Base-by-base conservation (phyloP, 768 basidiomycete genomes). In the Pulveroboletus sp. region DNA sequence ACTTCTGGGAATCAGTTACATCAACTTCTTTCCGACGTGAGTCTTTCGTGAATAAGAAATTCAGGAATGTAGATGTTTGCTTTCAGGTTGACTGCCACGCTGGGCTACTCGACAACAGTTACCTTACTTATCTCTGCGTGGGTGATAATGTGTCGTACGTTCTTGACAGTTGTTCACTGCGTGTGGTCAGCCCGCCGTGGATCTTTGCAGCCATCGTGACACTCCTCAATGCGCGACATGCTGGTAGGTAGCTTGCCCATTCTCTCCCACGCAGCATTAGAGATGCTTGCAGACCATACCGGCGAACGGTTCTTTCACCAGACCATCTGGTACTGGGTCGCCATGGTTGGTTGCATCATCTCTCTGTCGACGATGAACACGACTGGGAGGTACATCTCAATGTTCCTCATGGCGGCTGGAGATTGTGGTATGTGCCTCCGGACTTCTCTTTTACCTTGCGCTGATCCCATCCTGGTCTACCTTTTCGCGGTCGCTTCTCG, bases 251-350 rank as follows among this genome's bases (percentile, higher is more conserved):
- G 7, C n/a, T 41, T 16, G 4, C 0, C 5, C 7, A 3, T 4
- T 11, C 8, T 19, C 27, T 27, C n/a, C 16, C 22, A 17, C 22
- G 11, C 32, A 4, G 13, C 16, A 35, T 35, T 30, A 39, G 14
- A 0, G 12, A 16, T 14, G 24, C 35, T 17, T 2, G 17, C 27
- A 77, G 83, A 84, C 53, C 70, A 68, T 49, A 79, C 79, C 11
- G 83, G 83, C 6, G 84, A 85, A 59, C 76, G 83, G 16, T 85
- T 76, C 67, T 82, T 82, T 70, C 84, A 85, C 57, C 70, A 82
- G 27, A 62, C 72, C 1, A 67, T 59, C 2, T 77, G 73, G 68
- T 81, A 78, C 79, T 82, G 81, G 81, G 75, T 68, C n/a, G 75
- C 77, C 32, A 78, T 83, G 11, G 30, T 82, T 11, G 84, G 80